Conservation (phyloP, 2,329 filamentous ascomycete genomes). For the Aspergillus thermomutatus region DNA sequence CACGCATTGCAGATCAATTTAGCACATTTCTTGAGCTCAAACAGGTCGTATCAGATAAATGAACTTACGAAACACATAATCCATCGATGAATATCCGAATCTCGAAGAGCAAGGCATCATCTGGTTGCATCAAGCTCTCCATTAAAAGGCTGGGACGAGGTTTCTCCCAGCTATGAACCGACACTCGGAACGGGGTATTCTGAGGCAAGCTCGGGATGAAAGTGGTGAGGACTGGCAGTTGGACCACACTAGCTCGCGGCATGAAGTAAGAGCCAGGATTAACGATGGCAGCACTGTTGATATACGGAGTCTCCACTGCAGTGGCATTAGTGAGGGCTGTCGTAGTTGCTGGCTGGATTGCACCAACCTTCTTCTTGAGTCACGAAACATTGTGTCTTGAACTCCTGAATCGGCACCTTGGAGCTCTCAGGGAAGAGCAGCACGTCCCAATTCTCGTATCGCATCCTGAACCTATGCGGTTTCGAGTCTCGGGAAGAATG, state of each 20-base stretch:
- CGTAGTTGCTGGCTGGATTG: conserved; percentile 13
- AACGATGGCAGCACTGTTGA: conserved; percentile 44
- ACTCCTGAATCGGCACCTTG: conserved; percentile 74
- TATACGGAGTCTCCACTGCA: conserved; percentile 50
- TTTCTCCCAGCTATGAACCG: conserved; percentile 69
- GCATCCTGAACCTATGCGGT: conserved; percentile 54
- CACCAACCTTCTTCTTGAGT: conserved; percentile 49
- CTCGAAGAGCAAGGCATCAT: conserved; percentile 60
- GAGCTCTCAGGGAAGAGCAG: conserved; percentile 70
- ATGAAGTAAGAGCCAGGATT: conserved; percentile 22
- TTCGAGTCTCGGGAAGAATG: conserved; percentile 30
- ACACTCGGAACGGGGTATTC: conserved; percentile 64
- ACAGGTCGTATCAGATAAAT: not conserved
- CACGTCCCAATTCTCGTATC: conserved; percentile 83
- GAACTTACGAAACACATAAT: conserved; percentile 57
- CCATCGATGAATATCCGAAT: conserved; percentile 69
- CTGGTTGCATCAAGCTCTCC: conserved; percentile 53
- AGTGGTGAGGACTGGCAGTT: conserved; percentile 65
- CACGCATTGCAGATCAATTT: not conserved
- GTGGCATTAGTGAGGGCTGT: not conserved
- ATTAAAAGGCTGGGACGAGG: conserved; percentile 59
- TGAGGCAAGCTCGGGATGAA: conserved; percentile 65
- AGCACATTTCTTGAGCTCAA: not conserved
- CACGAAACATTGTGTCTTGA: conserved; percentile 73
- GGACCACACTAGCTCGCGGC: conserved; percentile 26